These are phyloP conservation scores for Spinacia oleracea DNA, from an alignment of 179 eudicot genomes.

Conservation along the genomic window DNA sequence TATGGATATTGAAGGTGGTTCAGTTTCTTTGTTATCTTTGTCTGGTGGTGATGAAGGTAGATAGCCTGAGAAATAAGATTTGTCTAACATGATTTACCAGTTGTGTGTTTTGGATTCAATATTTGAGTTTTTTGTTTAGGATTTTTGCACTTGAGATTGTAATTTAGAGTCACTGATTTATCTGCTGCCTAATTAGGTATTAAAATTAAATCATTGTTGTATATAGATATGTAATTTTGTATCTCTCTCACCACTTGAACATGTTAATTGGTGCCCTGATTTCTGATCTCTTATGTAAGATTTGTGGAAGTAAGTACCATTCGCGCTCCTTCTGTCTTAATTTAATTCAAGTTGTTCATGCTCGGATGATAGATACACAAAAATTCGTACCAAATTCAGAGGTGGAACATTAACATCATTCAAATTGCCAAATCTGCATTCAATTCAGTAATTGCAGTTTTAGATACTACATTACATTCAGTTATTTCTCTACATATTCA, in stretches of 20 bases:
- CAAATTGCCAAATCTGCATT: background rate
- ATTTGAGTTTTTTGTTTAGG: slow-evolving; percentile 15
- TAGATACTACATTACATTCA: slow-evolving; percentile 9
- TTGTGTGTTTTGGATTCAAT: background rate
- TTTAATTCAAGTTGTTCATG: background rate
- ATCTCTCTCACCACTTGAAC: background rate
- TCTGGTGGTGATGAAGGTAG: slow-evolving; percentile 33
- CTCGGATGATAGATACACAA: too few relatives aligned
- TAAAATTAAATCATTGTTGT: slow-evolving; percentile 6
- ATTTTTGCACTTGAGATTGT: slow-evolving; percentile 15
- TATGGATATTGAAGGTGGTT: slow-evolving; percentile 39
- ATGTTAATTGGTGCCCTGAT: background rate
- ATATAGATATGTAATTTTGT: background rate
- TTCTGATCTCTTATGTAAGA: background rate
- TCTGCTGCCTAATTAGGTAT: slow-evolving; percentile 18
- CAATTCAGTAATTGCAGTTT: background rate
- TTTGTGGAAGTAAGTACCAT: background rate
- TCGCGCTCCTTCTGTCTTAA: too few relatives aligned
- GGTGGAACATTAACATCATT: background rate
- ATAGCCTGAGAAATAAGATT: slow-evolving; percentile 9
- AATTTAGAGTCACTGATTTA: slow-evolving; percentile 19
- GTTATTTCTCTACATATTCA: slow-evolving; percentile 2
- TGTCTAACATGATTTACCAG: background rate
- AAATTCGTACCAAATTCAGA: background rate
- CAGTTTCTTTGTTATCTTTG: slow-evolving; percentile 30